Evolutionary conservation across 1,284 basidiomycete genomes (phyloP).

Genomic region (Pisolithus thermaeus): DNA sequence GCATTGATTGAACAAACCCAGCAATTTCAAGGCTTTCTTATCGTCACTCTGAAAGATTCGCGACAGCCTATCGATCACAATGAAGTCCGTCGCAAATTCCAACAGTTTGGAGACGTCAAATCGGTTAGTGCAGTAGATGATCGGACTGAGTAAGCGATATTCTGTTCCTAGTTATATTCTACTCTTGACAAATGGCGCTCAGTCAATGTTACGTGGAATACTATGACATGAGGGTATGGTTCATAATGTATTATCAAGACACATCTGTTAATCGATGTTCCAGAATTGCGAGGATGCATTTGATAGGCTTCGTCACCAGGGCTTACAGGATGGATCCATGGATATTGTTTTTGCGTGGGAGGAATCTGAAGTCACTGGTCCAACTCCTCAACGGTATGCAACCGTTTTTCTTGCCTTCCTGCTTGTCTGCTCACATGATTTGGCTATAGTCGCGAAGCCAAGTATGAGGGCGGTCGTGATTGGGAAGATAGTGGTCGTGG

Average conservation of each 20-base stretch:
- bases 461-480: constrained; percentile 35
- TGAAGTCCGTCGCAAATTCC: constrained; percentile 78
- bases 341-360: constrained; percentile 91
- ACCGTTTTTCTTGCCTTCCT: background rate
- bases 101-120: constrained; percentile 88
- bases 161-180: constrained; percentile 3
- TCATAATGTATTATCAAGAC: constrained; percentile 6
- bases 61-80: constrained; percentile 73
- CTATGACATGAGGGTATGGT: constrained; percentile 75
- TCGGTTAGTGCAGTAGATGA: constrained; percentile 61
- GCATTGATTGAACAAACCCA: constrained; percentile 22
- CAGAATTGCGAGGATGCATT: constrained; percentile 75
- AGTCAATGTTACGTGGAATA: constrained; percentile 86
- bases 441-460: constrained; percentile 22
- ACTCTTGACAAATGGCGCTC: constrained; percentile 6
- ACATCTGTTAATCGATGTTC: constrained; percentile 7
- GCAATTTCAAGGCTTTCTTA: constrained; percentile 77
- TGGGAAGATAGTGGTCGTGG: constrained; percentile 42
- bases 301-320: constrained; percentile 72
- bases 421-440: constrained; percentile 6
- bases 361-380: constrained; percentile 35
- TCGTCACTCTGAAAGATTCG: constrained; percentile 73
- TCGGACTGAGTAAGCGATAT: constrained; percentile 57
- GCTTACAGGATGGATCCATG: constrained; percentile 82
- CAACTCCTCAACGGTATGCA: constrained; percentile 31